Base-by-base conservation (phyloP, 495 filamentous ascomycete species). In the Penicillium silybi region DNA sequence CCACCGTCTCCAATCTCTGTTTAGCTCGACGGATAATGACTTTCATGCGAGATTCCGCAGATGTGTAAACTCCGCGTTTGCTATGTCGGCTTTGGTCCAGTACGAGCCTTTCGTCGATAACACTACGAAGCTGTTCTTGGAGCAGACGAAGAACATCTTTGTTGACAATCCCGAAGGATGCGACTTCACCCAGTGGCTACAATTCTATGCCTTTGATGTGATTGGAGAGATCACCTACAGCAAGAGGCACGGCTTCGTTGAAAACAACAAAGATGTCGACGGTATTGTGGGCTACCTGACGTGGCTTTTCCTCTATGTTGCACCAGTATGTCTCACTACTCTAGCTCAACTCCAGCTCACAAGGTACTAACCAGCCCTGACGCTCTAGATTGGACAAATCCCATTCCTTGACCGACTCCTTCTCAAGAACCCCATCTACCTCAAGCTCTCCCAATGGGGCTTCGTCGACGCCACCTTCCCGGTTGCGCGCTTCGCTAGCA, bases 121-220 rank as follows among this genome's bases (percentile, higher is more conserved):
- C 34, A 52, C 47, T 6, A 59, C 52, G 0, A 40, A 56, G 26
- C 34, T 50, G 7, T 59, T 59, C 15, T 34, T 59, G 8, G 70
- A 80, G 41, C 80, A 86, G 65, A 88, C 85, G 9, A 71, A 85
- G 50, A 58, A 74, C 6, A 66, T 85, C 8, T 89, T 84, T 53
- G 80, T 75, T 19, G 63, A 72, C 9, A 58, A 67, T 17, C 63
- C 63, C 16, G 42, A 54, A 19, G 29, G 59, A 2, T 88, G 86
- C 53, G 79, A 90, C 54, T 85, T 92, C 46, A 78, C 76, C 0
- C 68, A 76, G 39, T 92, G 89, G 89, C 67, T 90, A 11, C 86
- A 90, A 58, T 91, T 82, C 61, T 92, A 85, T 58, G 85, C 86
- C 3, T 91, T 89, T 57, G 89, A 93, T 58, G 85, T 90, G 26